Evolutionary conservation across 805 yeast genomes (phyloP), one percentile per base, ranked within the genome.

Genomic region (Candida koratica): DNA sequence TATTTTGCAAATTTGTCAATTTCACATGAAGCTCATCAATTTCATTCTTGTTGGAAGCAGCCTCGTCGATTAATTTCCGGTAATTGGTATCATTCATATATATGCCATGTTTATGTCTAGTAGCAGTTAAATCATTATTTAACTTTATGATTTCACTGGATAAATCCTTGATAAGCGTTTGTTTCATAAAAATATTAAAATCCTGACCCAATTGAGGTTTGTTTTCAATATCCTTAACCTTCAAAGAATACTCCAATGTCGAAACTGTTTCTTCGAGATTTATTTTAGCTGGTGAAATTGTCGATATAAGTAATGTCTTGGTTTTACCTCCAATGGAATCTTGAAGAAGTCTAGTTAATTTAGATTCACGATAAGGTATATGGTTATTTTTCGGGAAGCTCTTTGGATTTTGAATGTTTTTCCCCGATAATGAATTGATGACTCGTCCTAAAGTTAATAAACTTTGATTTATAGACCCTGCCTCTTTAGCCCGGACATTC

Each of bases 381-480:
- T 86, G 95, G 14, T 45, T 39, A 17, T 29, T 19, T 15, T 38
- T 36, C 26, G 11, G 26, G 5, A 17, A 5, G 5, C 9, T 15
- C 17, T 29, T 29, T 3, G 25, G 25, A 17, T 25, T 25, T 5
- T 29, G 32, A 11, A 15, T 12, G 12, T 11, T 16, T 11, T 41
- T 50, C 13, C 61, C 71, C 28, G 63, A 56, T 33, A 67, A 51
- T 7, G 59, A 69, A 54, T 83, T 88, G 14, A 90, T 89, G 1
- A 90, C 97, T 43, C 95, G 69, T 1, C 97, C 97, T 28, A 90
- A 67, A 0, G 96, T 81, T 24, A 90, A 62, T 35, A 90, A 65
- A 56, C 94, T 82, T 57, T 87, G 95, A 58, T 90, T 90, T 34
- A 89, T 89, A 13, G 86, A 77, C 0, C 96, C 97, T 0, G 97